Evolutionary conservation across 257 asterid species (phyloP).

Genomic region (Haberlea rhodopensis): DNA sequence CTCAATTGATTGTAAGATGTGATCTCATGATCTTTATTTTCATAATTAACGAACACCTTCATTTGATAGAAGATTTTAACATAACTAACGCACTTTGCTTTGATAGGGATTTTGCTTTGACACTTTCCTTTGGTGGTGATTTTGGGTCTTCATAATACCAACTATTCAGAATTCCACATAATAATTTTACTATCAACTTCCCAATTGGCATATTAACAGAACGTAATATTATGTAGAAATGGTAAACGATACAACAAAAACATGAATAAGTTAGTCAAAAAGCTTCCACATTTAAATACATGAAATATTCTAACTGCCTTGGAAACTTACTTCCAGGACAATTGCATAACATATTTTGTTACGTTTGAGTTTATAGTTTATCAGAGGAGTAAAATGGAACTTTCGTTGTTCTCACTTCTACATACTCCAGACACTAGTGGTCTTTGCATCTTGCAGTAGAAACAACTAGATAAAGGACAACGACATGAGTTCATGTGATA

Average conservation of each 20-base stretch:
- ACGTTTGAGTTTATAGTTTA: background rate
- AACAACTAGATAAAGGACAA: conserved; percentile 19
- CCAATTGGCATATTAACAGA: background rate
- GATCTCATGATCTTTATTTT: too few relatives aligned
- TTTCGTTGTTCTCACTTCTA: background rate
- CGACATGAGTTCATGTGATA: conserved; percentile 23
- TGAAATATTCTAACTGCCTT: too few relatives aligned
- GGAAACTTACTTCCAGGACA: conserved; percentile 18
- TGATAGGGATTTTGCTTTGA: too few relatives aligned
- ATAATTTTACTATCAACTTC: background rate
- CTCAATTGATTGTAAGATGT: too few relatives aligned
- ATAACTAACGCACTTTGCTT: too few relatives aligned
- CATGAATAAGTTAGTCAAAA: background rate
- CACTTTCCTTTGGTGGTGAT: too few relatives aligned
- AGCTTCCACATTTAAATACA: too few relatives aligned
- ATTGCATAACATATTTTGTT: conserved; percentile 1
- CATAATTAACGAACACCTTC: too few relatives aligned
- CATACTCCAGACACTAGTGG: background rate
- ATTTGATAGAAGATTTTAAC: too few relatives aligned
- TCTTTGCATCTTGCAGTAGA: conserved; percentile 17
- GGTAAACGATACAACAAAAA: background rate
- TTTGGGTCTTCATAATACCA: too few relatives aligned
- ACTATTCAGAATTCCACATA: too few relatives aligned
- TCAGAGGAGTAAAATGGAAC: background rate
- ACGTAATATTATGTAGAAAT: too few relatives aligned